These are phyloP conservation scores for Penicillium canariense DNA, from an alignment of 495 filamentous ascomycete genomes.

Conservation along the genomic window DNA sequence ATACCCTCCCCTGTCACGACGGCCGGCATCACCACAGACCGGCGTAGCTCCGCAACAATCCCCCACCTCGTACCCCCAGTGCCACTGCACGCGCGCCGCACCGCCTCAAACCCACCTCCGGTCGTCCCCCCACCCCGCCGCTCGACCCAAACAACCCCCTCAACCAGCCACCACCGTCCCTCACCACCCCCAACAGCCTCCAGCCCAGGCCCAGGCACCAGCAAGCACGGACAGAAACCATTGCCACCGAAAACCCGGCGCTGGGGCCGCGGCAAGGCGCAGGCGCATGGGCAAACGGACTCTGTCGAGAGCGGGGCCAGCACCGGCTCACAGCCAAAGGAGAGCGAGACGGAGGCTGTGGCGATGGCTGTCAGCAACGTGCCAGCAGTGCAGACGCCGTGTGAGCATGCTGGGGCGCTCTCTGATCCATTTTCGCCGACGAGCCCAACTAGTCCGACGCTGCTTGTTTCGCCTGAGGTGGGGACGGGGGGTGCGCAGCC, in stretches of 20 bases:
- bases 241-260: conserved; percentile 42
- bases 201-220: background rate
- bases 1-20: conserved; percentile 1
- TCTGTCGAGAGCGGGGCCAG: conserved; percentile 22
- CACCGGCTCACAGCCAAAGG: conserved; percentile 18
- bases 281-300: conserved; percentile 20
- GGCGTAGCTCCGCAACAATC: conserved; percentile 29
- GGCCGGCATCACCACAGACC: conserved; percentile 7
- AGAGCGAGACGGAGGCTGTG: conserved; percentile 15
- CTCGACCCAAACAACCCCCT: conserved; percentile 24
- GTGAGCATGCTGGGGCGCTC: background rate
- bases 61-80: conserved; percentile 28
- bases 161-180: conserved; percentile 29
- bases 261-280: conserved; percentile 31
- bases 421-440: conserved; percentile 29
- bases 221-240: conserved; percentile 33
- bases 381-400: background rate
- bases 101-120: conserved; percentile 41
- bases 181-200: conserved; percentile 12
- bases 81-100: conserved; percentile 29
- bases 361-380: background rate
- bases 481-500: conserved; percentile 4
- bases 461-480: conserved; percentile 17
- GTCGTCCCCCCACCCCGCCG: conserved; percentile 42
- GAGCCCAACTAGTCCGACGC: conserved; percentile 24